A percentile compares a stretch with the other conserved stretches of the same genome.
Evolutionary conservation across 345 rosid species (phyloP).

Genomic region (Nasturtium officinale): DNA sequence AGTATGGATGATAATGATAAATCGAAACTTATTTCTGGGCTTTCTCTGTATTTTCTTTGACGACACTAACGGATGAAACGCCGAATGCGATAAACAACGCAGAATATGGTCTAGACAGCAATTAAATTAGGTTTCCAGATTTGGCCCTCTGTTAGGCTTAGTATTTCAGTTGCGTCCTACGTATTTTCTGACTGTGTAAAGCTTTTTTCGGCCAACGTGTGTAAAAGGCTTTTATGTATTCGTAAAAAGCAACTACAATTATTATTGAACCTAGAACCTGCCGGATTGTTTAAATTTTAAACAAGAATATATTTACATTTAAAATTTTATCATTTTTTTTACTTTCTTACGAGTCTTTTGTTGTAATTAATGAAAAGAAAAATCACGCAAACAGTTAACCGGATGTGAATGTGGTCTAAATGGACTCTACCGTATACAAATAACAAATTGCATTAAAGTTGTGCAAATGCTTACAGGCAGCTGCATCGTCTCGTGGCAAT

Average conservation of each 20-base stretch:
- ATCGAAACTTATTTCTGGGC: neutral
- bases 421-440: too few species aligned
- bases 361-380: neutral
- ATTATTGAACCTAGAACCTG: neutral
- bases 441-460: neutral
- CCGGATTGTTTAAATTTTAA: neutral
- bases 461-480: constrained; percentile 9
- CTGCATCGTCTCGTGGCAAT: constrained; percentile 19
- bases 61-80: neutral
- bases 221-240: too few species aligned
- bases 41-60: neutral
- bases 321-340: neutral
- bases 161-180: too few species aligned
- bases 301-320: neutral
- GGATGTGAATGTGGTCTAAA: neutral
- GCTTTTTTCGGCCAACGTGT: too few species aligned
- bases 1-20: neutral
- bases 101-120: neutral
- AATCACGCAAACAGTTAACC: neutral
- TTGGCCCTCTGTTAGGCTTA: too few species aligned
- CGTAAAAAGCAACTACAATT: too few species aligned
- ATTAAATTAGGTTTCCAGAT: neutral
- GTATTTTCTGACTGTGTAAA: too few species aligned
- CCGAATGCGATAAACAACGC: neutral
- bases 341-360: neutral